phyloP scores from a whole-genome alignment of 2,329 filamentous ascomycete species.

The Bipolaris cookei region DNA sequence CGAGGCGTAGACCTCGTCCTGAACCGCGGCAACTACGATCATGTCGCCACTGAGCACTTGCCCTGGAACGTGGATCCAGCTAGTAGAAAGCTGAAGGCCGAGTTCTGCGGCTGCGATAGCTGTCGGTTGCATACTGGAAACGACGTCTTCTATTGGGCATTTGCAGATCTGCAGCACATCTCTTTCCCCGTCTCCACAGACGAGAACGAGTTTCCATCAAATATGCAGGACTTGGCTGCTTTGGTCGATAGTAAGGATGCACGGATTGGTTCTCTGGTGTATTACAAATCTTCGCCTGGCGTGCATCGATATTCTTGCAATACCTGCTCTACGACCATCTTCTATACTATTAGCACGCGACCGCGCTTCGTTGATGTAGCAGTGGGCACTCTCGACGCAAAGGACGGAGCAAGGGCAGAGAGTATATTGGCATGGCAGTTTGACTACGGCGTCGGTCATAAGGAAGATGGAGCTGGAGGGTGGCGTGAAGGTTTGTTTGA shows the following conservation, averaged over 20 bases:
- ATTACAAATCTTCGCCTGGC: constrained; percentile 54
- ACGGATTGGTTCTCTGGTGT: constrained; percentile 53
- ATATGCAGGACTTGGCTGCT: constrained; percentile 42
- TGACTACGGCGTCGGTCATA: constrained; percentile 32
- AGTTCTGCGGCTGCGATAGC: constrained; percentile 57
- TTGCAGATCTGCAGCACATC: constrained; percentile 51
- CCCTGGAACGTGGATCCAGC: constrained; percentile 55
- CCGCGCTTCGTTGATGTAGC: constrained; percentile 54
- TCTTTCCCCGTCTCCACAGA: constrained; percentile 28
- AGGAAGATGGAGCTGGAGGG: constrained; percentile 48
- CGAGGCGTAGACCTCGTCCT: constrained; percentile 55
- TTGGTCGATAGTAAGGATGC: constrained; percentile 48
- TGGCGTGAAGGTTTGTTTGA: constrained; percentile 51
- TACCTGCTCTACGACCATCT: constrained; percentile 56
- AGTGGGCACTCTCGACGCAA: constrained; percentile 54
- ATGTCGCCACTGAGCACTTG: constrained; percentile 38
- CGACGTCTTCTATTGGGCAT: constrained; percentile 58
- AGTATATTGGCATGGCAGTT: constrained; percentile 53
- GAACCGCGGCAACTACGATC: constrained; percentile 40
- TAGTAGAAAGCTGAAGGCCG: constrained; percentile 51
- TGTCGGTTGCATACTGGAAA: constrained; percentile 54
- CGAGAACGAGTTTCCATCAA: constrained; percentile 37
- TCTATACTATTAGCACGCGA: constrained; percentile 53
- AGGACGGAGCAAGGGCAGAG: constrained; percentile 57
- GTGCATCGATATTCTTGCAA: constrained; percentile 60